A percentile compares a stretch with the other conserved stretches of the same genome.
Conservation (phyloP, 2,329 filamentous ascomycete genomes). For the Colletotrichum tamarilloi region DNA sequence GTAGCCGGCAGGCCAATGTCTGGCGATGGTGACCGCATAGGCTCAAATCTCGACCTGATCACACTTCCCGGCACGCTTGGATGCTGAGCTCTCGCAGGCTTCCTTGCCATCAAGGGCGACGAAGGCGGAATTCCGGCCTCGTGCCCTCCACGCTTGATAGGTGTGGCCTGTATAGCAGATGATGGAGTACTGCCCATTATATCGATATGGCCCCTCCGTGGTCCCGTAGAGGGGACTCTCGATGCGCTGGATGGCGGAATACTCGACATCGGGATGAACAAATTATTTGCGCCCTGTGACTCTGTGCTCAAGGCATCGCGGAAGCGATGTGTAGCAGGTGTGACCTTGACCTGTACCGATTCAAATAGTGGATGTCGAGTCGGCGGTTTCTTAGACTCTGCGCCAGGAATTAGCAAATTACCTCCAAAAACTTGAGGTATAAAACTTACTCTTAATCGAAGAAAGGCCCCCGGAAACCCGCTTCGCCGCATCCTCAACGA, state of each 20-base stretch:
- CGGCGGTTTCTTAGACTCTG: slow-evolving; percentile 64
- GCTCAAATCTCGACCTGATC: slow-evolving; percentile 40
- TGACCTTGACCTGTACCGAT: slow-evolving; percentile 66
- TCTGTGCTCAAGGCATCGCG: slow-evolving; percentile 57
- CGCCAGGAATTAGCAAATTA: background rate
- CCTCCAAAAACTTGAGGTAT: slow-evolving; percentile 42
- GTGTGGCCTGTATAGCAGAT: slow-evolving; percentile 37
- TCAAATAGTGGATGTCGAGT: slow-evolving; percentile 50
- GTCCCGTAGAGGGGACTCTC: slow-evolving; percentile 55
- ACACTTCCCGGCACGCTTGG: slow-evolving; percentile 39
- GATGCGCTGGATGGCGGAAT: slow-evolving; percentile 52
- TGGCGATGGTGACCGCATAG: slow-evolving; percentile 23
- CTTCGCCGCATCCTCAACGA: slow-evolving; percentile 75
- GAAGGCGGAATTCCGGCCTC: slow-evolving; percentile 46
- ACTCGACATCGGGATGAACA: slow-evolving; percentile 26
- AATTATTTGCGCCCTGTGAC: slow-evolving; percentile 34
- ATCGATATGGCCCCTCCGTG: slow-evolving; percentile 45
- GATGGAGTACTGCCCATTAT: slow-evolving; percentile 39
- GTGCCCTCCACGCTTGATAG: slow-evolving; percentile 32
- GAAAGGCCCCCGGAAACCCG: slow-evolving; percentile 61
- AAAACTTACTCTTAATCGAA: slow-evolving; percentile 57
- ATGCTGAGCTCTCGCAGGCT: slow-evolving; percentile 21
- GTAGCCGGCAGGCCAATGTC: slow-evolving; percentile 46
- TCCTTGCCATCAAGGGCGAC: slow-evolving; percentile 48
- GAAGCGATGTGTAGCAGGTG: slow-evolving; percentile 66